phyloP scores from a whole-genome alignment of 495 filamentous ascomycete species.

The Aspergillus cavernicola region DNA sequence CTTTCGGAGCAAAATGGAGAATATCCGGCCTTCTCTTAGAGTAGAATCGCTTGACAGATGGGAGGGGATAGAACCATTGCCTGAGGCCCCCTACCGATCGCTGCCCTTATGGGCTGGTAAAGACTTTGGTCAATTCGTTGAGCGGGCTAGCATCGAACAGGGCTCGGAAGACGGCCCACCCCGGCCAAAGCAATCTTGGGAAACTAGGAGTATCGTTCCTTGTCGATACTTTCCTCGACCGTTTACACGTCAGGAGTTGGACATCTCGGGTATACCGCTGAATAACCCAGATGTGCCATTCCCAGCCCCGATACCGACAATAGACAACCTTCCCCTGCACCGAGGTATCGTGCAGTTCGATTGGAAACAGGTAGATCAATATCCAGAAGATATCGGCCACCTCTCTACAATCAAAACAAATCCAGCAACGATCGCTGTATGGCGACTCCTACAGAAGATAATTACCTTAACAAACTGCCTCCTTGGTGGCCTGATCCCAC shows the following conservation, averaged over 20 bases:
- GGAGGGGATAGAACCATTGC: neutral
- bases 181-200: neutral
- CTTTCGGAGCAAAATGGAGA: neutral
- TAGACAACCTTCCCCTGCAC: conserved; percentile 12
- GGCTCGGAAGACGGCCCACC: neutral
- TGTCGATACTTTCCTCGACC: conserved; percentile 7
- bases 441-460: neutral
- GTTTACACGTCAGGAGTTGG: neutral
- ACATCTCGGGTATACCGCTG: neutral
- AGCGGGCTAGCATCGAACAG: neutral
- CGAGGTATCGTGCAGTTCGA: neutral
- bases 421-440: neutral
- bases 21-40: neutral
- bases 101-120: neutral
- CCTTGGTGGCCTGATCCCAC: neutral
- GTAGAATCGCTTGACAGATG: neutral
- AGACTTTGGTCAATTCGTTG: neutral
- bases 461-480: neutral
- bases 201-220: neutral
- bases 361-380: neutral
- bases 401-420: neutral
- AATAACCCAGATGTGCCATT: conserved; percentile 14
- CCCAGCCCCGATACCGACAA: conserved; percentile 12
- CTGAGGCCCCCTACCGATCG: neutral
- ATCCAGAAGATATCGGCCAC: neutral